Evolutionary conservation across 352 stramenopile genomes (phyloP).

Genomic region (Achlya hypogyna): DNA sequence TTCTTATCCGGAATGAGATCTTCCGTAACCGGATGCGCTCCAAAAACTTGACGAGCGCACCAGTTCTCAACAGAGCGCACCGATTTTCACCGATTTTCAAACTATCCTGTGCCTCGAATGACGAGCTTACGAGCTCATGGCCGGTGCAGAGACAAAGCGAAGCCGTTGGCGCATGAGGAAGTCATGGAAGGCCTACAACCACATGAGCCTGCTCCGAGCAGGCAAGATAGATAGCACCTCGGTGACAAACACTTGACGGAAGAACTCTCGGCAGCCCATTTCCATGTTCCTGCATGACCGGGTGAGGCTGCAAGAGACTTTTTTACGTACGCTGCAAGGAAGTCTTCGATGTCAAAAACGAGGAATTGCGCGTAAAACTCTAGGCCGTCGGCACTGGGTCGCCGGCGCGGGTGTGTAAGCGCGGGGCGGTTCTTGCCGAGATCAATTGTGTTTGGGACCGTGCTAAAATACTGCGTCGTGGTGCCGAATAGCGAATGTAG

Average conservation of each 20-base stretch:
- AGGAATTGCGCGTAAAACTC: not conserved
- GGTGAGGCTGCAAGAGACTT: not conserved
- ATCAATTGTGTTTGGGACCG: slow-evolving; percentile 27
- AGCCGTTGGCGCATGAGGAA: slow-evolving; percentile 42
- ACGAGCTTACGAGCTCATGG: too few species aligned
- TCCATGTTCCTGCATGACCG: slow-evolving; percentile 51
- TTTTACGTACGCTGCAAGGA: slow-evolving; percentile 12
- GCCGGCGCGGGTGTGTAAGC: not conserved
- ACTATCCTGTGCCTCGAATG: too few species aligned
- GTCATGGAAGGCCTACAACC: slow-evolving; percentile 40
- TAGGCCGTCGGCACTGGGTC: not conserved
- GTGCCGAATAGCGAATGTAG: slow-evolving; percentile 57
- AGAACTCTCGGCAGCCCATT: slow-evolving; percentile 67
- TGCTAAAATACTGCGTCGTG: slow-evolving; percentile 50
- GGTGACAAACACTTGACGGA: slow-evolving; percentile 64
- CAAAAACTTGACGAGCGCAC: too few species aligned
- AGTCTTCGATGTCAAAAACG: slow-evolving; percentile 16
- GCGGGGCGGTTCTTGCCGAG: slow-evolving; percentile 3
- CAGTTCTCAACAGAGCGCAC: too few species aligned
- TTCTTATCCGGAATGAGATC: not conserved
- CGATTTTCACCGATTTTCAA: too few species aligned
- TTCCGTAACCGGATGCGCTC: too few species aligned
- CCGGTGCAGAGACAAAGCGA: slow-evolving; percentile 26
- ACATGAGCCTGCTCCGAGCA: not conserved
- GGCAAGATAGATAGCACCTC: slow-evolving; percentile 29